Evolutionary conservation across 225 moss, liverwort and hornwort species (phyloP), one percentile per base, ranked within the genome.

Genomic region (Sphagnum contortum): DNA sequence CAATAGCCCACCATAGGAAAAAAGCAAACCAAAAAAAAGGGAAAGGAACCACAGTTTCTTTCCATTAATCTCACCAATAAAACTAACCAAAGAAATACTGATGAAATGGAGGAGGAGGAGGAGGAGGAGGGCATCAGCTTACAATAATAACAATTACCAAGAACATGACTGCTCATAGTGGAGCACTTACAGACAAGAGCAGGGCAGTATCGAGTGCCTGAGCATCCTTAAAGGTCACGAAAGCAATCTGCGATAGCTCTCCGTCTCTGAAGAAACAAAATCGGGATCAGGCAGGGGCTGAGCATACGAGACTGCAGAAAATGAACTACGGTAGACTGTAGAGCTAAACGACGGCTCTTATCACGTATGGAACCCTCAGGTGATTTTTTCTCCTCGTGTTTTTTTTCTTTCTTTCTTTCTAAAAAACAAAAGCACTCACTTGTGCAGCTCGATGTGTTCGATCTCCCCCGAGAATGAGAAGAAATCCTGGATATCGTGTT

Each of bases 381-480:
- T 29, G 29, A 29, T 29, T 29, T 29, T 29, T 29, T 29, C 29
- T 29, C 29, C 29, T 29, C 29, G 29, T 29, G 29, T 29, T 29
- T 29, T 29, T 29, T 29, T 29, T 29, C 29, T 29, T 29, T 48
- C 54, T 47, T 44, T 49, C 44, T 51, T 8, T 45, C 48, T 2
- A 5, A 4, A 5, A 3, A 47, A 12, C 47, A 49, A 3, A 44
- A 57, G 48, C 46, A 64, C 71, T 3, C 3, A 96, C 95, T 88
- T 92, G 54, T 87, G 88, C 49, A 96, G 87, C 63, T 96, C 92
- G 3, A 96, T 87, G 63, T 90, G 88, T 69, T 84, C 79, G 70
- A 96, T 90, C 81, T 96, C 96, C 53, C 96, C 96, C 69, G 96
- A 96, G 68, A 96, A 96, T 44, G 96, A 92, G 83, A 96, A 96